Evolutionary conservation across 2,329 filamentous ascomycete genomes (phyloP).

Genomic region (Grosmannia huntii): DNA sequence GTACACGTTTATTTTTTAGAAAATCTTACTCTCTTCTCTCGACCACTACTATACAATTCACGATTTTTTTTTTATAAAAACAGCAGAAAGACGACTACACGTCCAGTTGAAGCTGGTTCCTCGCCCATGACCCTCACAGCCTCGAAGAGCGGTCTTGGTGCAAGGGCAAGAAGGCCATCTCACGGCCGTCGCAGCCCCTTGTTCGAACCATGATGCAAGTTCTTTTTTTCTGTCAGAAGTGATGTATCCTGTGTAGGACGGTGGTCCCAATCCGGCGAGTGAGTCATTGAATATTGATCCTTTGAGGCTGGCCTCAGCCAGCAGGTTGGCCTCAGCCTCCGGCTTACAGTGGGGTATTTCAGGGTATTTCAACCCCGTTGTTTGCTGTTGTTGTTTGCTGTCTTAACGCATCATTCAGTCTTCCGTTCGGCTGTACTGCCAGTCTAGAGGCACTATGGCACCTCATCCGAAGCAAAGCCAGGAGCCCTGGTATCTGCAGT

Average conservation of each 20-base stretch:
- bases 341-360: background rate
- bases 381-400: too few species aligned
- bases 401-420: too few species aligned
- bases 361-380: background rate
- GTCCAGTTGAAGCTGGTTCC: background rate
- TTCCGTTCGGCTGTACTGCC: too few species aligned
- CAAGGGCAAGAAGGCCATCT: background rate
- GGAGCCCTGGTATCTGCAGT: constrained; percentile 26
- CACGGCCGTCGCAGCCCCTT: background rate
- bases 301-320: background rate
- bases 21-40: background rate
- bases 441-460: background rate
- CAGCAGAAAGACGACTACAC: too few species aligned
- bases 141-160: background rate
- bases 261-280: background rate
- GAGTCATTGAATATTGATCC: background rate
- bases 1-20: background rate
- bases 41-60: background rate
- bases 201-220: background rate
- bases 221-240: background rate
- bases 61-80: too few species aligned
- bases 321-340: background rate
- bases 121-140: background rate
- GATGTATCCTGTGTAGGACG: background rate
- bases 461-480: background rate